A percentile compares a stretch with the other conserved stretches of the same genome.
Evolutionary conservation across 176 grass and related monocot species (phyloP).

Genomic region (Dendrocalamus sinicus): DNA sequence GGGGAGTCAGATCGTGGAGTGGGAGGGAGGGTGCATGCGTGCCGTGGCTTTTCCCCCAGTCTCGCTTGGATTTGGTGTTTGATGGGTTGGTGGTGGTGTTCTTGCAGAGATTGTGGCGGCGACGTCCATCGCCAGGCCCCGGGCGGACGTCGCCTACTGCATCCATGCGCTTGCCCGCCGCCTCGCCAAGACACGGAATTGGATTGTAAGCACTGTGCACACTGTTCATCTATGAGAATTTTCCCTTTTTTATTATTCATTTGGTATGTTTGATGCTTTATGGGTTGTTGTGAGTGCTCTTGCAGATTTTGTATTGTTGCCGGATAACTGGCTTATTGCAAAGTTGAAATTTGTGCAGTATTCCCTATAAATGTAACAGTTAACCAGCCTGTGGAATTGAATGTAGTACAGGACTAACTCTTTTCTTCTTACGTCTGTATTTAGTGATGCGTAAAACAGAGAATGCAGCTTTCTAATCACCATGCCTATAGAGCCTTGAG

Average conservation of each 20-base stretch:
- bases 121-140: constrained; percentile 68
- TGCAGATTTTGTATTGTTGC: not conserved
- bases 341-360: not conserved
- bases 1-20: constrained; percentile 22
- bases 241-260: not conserved
- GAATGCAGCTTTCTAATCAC: not conserved
- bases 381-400: not conserved
- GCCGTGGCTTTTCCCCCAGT: not conserved
- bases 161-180: constrained; percentile 82
- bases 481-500: not conserved
- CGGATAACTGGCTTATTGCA: not conserved
- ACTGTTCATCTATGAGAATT: not conserved
- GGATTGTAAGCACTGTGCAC: constrained; percentile 68
- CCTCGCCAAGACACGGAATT: constrained; percentile 85
- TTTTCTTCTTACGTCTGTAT: not conserved
- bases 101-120: constrained; percentile 76
- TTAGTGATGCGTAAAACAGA: not conserved
- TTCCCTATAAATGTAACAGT: not conserved
- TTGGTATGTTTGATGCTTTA: constrained; percentile 10
- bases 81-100: constrained; percentile 31
- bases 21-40: not conserved
- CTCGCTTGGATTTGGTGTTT: constrained; percentile 38
- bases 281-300: constrained; percentile 5
- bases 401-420: not conserved
- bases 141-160: constrained; percentile 83